Evolutionary conservation across 352 stramenopile species (phyloP).

Genomic region (Phytopythium aichiense): DNA sequence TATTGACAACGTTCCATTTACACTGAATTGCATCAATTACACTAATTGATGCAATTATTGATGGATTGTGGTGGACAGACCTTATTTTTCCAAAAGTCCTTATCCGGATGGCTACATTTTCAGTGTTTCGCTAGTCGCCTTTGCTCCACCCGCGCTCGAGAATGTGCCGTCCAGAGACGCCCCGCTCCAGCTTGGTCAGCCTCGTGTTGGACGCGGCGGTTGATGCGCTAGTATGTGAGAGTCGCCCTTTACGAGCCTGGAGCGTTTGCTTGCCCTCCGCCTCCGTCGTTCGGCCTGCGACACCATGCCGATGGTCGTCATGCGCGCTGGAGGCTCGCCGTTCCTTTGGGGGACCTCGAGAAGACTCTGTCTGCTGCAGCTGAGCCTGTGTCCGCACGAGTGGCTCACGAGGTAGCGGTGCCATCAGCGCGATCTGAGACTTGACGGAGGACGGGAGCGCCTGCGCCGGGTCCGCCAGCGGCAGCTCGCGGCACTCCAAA

Average conservation of each 20-base stretch:
- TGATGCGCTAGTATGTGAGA: not conserved
- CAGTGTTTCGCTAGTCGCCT: not conserved
- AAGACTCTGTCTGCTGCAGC: too few species aligned
- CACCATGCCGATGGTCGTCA: not conserved
- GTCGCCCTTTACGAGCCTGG: not conserved
- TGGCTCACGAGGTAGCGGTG: conserved; percentile 38
- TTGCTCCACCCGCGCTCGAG: conserved; percentile 1
- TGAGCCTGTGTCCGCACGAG: conserved; percentile 22
- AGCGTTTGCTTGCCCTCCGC: not conserved
- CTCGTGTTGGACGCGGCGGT: not conserved
- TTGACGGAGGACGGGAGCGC: conserved; percentile 40
- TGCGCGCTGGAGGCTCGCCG: not conserved
- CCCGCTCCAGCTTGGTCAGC: not conserved
- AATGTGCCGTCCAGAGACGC: not conserved
- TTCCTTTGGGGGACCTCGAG: not conserved
- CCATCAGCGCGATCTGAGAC: conserved; percentile 40
- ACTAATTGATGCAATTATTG: too few species aligned
- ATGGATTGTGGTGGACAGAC: too few species aligned
- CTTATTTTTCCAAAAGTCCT: too few species aligned
- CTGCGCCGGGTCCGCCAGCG: conserved; percentile 51
- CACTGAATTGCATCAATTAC: too few species aligned
- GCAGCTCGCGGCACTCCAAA: conserved; percentile 53
- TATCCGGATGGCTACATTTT: not conserved
- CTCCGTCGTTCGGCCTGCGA: too few species aligned
- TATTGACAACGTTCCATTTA: too few species aligned